Conservation (phyloP, 2,329 filamentous ascomycete species). For the Thyridium curvatum region DNA sequence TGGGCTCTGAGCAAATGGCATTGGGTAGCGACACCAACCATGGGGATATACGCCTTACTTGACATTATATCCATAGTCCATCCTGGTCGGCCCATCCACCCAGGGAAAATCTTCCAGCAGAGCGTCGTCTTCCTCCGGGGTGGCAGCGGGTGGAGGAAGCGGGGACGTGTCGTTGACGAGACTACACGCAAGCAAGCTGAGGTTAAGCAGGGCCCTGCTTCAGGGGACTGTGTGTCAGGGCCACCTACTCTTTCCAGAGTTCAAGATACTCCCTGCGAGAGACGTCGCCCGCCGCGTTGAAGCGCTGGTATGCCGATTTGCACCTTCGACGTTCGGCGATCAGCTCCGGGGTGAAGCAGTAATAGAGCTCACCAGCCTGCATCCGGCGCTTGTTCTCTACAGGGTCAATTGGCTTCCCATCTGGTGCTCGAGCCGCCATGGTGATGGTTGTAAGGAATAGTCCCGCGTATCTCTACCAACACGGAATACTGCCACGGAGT, state of each 20-base stretch:
- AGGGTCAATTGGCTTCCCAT: conserved; percentile 23
- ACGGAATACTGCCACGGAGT: too few species aligned
- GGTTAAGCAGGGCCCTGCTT: neutral
- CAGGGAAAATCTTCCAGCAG: conserved; percentile 60
- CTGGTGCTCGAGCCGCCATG: conserved; percentile 3
- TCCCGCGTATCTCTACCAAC: too few species aligned
- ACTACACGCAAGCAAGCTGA: conserved; percentile 29
- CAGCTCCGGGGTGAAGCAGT: conserved; percentile 65
- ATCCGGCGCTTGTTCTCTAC: conserved; percentile 49
- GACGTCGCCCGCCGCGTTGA: conserved; percentile 53
- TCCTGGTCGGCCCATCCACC: conserved; percentile 62
- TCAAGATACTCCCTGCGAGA: conserved; percentile 57
- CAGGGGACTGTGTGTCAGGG: neutral
- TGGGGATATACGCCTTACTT: conserved; percentile 27
- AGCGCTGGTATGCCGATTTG: conserved; percentile 51
- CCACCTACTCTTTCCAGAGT: conserved; percentile 64
- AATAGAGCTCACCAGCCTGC: conserved; percentile 64
- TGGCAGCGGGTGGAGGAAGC: conserved; percentile 52
- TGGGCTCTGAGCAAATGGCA: too few species aligned
- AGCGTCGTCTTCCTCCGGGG: conserved; percentile 57
- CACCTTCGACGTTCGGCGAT: conserved; percentile 57
- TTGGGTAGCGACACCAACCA: neutral
- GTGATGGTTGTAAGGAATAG: neutral
- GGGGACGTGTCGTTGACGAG: conserved; percentile 56
- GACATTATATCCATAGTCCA: conserved; percentile 76